These are phyloP conservation scores for Pyrus hybrid DNA, from an alignment of 331 rosid species.

Conservation along the genomic window DNA sequence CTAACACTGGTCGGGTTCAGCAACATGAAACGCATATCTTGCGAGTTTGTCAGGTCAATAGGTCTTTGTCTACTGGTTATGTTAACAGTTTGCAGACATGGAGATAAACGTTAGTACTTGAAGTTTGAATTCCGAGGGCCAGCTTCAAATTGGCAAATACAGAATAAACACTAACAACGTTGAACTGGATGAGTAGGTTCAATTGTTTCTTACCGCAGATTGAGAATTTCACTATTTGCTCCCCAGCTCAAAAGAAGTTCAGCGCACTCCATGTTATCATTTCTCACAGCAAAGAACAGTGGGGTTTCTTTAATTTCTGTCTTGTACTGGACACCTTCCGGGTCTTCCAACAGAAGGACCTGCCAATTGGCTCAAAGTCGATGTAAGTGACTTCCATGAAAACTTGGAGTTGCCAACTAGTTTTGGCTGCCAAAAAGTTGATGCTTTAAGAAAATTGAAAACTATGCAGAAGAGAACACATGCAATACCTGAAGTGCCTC, in stretches of 20 bases:
- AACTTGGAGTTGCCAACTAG: neutral
- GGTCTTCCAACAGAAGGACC: slow-evolving; percentile 32
- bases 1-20: slow-evolving; percentile 23
- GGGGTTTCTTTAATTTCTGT: slow-evolving; percentile 50
- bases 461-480: neutral
- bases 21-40: slow-evolving; percentile 34
- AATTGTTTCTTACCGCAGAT: slow-evolving; percentile 27
- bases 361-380: slow-evolving; percentile 11
- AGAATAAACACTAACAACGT: neutral
- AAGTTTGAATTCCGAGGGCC: neutral
- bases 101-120: neutral
- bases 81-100: neutral
- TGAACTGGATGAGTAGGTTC: neutral
- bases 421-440: neutral
- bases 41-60: slow-evolving; percentile 32
- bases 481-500: slow-evolving; percentile 32
- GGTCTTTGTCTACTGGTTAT: slow-evolving; percentile 34
- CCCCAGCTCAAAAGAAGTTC: slow-evolving; percentile 42
- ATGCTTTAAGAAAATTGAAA: neutral
- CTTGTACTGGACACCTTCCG: slow-evolving; percentile 22
- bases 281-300: slow-evolving; percentile 38
- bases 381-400: neutral
- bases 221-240: slow-evolving; percentile 34
- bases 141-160: neutral
- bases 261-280: slow-evolving; percentile 22